These are phyloP conservation scores for Candida easanensis DNA, from an alignment of 805 yeast genomes.

Conservation along the genomic window DNA sequence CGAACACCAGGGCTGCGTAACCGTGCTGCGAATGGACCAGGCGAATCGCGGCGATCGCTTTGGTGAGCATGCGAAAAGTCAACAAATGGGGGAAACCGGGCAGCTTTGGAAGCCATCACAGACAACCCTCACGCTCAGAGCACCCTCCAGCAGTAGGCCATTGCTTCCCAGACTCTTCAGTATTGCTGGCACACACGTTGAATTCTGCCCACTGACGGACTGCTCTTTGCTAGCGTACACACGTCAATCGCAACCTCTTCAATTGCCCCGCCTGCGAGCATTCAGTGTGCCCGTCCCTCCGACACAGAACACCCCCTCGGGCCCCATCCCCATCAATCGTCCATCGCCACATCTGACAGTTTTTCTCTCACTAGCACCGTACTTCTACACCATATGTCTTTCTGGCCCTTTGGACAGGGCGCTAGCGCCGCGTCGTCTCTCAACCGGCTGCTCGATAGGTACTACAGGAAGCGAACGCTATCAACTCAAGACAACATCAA, in stretches of 20 bases:
- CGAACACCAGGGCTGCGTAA: constrained; percentile 1
- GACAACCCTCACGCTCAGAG: too few species aligned
- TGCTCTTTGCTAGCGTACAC: neutral
- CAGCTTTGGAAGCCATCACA: too few species aligned
- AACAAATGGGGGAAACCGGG: constrained; percentile 1
- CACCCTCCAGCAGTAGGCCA: too few species aligned
- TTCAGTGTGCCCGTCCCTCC: neutral
- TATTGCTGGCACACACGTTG: neutral
- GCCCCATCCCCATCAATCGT: too few species aligned
- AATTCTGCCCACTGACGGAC: neutral
- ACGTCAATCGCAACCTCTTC: neutral
- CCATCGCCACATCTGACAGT: too few species aligned
- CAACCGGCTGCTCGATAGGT: constrained; percentile 39
- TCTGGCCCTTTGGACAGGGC: constrained; percentile 44
- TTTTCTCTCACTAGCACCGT: neutral
- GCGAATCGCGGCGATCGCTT: constrained; percentile 2
- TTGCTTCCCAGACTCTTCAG: neutral
- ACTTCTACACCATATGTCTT: constrained; percentile 38
- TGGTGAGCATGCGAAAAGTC: constrained; percentile 5
- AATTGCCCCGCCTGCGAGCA: constrained; percentile 2
- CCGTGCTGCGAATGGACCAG: neutral
- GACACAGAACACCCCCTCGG: neutral
- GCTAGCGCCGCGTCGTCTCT: constrained; percentile 32
- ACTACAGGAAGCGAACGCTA: constrained; percentile 29
- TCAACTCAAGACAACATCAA: constrained; percentile 8